A percentile compares a stretch with the other conserved stretches of the same genome.
Evolutionary conservation across 805 yeast genomes (phyloP).

Genomic region (Kuraishia borneana): DNA sequence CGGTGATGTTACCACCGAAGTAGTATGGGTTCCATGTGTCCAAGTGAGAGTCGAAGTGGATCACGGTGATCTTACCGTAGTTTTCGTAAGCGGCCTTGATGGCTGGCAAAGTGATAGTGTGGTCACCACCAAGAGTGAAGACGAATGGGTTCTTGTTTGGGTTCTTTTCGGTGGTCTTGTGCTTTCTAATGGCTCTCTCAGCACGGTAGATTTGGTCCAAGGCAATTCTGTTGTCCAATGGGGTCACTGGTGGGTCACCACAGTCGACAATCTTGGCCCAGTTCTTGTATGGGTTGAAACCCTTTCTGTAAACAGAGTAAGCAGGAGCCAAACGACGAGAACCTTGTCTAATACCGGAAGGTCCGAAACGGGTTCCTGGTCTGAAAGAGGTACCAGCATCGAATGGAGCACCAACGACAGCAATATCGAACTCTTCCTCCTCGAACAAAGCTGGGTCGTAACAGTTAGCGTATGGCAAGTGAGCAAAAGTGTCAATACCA

Average conservation of each 20-base stretch:
- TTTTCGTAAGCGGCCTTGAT: slow-evolving; percentile 34
- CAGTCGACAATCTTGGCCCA: slow-evolving; percentile 52
- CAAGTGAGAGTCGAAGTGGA: slow-evolving; percentile 34
- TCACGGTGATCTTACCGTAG: slow-evolving; percentile 31
- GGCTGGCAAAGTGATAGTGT: slow-evolving; percentile 38
- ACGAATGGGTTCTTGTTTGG: slow-evolving; percentile 22
- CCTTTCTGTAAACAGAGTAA: slow-evolving; percentile 42
- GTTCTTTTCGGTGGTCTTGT: slow-evolving; percentile 17
- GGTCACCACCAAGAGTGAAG: slow-evolving; percentile 46
- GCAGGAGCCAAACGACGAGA: slow-evolving; percentile 31
- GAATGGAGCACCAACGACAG: slow-evolving; percentile 45
- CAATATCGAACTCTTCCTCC: slow-evolving; percentile 29
- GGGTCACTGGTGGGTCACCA: slow-evolving; percentile 59
- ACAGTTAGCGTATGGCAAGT: slow-evolving; percentile 33
- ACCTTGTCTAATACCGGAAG: slow-evolving; percentile 32
- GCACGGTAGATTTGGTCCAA: slow-evolving; percentile 49
- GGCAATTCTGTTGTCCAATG: slow-evolving; percentile 56
- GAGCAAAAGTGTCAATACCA: slow-evolving; percentile 46
- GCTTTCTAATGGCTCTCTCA: slow-evolving; percentile 30
- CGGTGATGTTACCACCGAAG: slow-evolving; percentile 30
- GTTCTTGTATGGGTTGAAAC: slow-evolving; percentile 43
- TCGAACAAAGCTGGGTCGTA: slow-evolving; percentile 27
- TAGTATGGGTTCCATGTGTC: slow-evolving; percentile 35
- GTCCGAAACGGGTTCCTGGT: slow-evolving; percentile 46
- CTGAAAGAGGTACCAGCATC: slow-evolving; percentile 40